Base-by-base conservation (phyloP, 2,329 filamentous ascomycete genomes). In the Aspergillus vadensis region DNA sequence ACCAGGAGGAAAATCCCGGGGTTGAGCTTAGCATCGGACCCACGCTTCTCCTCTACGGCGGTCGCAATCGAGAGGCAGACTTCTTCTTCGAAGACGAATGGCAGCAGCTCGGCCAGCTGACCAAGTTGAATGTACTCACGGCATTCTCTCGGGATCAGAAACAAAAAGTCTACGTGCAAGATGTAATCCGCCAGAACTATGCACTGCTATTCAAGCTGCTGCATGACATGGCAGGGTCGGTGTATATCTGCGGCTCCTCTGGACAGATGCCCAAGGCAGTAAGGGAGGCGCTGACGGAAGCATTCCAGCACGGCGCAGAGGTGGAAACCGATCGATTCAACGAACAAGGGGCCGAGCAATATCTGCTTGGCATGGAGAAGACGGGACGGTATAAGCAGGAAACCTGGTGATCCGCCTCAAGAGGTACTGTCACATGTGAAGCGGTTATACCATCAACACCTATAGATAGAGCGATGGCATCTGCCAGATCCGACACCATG, bases 21-120 rank as follows among this genome's bases (percentile, higher is more conserved):
- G 60, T 69, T 4, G 70, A 74, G 44, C 64, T 60, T 4, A 55
- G 71, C 19, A 64, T 74, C 23, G 81, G 79, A 4, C 78, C 80
- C 0, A 82, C 82, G 3, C 68, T 91, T 0, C 81, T 99, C 1
- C 89, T 98, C 75, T 98, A 92, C 66, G 95, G 95, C 10, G 92
- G 91, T 65, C 88, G 95, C 32, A 96, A 91, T 69, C 77, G 81
- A 10, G 69, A 79, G 0, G 85, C 88, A 0, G 95, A 99, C 73
- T 97, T 86, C 76, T 93, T 92, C 77, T 99, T 95, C 73, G 76
- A 81, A 5, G 75, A 88, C 0, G 93, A 98, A 63, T 97, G 92
- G 92, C 69, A 78, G 1, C 43, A 70, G 0, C 65, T 88, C 5
- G 65, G 74, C 6, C 64, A 72, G 1, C 60, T 74, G 1, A 74